Evolutionary conservation across 148 eudicot species (phyloP), one percentile per base, ranked within the genome.

Genomic region (Rhododendron mucronatum): DNA sequence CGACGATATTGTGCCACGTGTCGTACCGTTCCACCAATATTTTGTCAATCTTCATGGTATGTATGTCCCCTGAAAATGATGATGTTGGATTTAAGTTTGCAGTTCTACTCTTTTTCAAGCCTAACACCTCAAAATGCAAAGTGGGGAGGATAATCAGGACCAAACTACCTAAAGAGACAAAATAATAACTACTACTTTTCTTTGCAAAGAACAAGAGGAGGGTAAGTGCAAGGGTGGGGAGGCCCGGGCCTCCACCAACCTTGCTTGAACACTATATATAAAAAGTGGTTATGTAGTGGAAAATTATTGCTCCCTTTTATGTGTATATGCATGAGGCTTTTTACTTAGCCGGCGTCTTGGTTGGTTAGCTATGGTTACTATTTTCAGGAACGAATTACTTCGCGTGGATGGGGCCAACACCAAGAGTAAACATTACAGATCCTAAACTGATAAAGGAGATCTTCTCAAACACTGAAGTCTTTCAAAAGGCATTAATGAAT

Each of bases 381-480:
- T 65, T 26, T n/a, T 65, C 73, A 65, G 73, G 73, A 65, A 65
- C 5, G 14, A 26, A 65, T 65, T 10, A 65, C 33, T 65, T 65
- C 4, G 14, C 33, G 4, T n/a, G 73, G 73, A n/a, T 65, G 73
- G 73, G 33, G 15, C 73, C 73, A 65, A 65, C 33, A 65, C 73
- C 73, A 65, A n/a, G 33, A 65, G 10, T 65, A 65, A 65, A 3
- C 69, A 84, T 90, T 21, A 55, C 78, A 85, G 90, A 90, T 8
- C 91, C 91, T 20, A 83, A 88, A 76, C 86, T 90, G 16, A 86
- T 90, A 26, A 88, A 81, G 73, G 87, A 90, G 50, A 74, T 90
- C n/a, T 48, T 90, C 73, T 41, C 18, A 1, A 90, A 88, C 11
- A 63, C 48, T 63, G 21, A 44, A 50, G 77, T 73, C 30, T 90